Base-by-base conservation (phyloP, 345 rosid genomes). In the Sonneratia caseolaris region DNA sequence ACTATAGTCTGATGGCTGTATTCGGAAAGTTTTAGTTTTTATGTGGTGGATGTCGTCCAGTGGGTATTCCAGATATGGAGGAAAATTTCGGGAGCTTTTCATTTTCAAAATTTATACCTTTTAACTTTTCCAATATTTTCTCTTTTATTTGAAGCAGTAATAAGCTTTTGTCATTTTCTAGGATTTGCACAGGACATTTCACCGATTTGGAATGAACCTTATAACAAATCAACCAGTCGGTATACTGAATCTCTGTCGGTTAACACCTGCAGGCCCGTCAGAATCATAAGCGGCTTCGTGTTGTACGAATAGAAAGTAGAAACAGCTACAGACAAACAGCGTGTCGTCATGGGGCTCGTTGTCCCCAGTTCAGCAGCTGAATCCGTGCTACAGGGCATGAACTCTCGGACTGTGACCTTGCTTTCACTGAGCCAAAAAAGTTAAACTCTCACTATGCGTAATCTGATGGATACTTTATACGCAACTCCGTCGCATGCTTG, bases 351-450 rank as follows among this genome's bases (percentile, higher is more conserved):
- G 71, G 98, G 98, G 37, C 91, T 94, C 73, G 86, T 86, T 72
- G 87, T 91, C 73, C 98, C 98, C 21, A 94, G 87, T 81, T 92
- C 93, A 27, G 97, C 97, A 21, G 96, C 91, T 36, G 97, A 88
- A 78, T 76, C 89, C n/a, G 98, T 94, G 40, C 90, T 94, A 62
- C 90, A 91, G 90, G 98, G 98, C 91, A 47, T 40, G 37, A 45
- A 45, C 47, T 19, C 71, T 22, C 3, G 64, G n/a, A 16, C 36
- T 12, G 18, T 24, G 38, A 27, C 27, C 37, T 13, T 13, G 64
- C 8, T 53, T 16, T 15, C 0, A 1, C 15, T 18, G 59, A 5
- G 14, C 14, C 0, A 9, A 42, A 42, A 5, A n/a, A 22, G 10
- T 57, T 22, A 35, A n/a, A 18, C 32, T 7, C 67, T 32, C 69